phyloP scores from a whole-genome alignment of 129 eudicot genomes.

The Escallonia rubra region DNA sequence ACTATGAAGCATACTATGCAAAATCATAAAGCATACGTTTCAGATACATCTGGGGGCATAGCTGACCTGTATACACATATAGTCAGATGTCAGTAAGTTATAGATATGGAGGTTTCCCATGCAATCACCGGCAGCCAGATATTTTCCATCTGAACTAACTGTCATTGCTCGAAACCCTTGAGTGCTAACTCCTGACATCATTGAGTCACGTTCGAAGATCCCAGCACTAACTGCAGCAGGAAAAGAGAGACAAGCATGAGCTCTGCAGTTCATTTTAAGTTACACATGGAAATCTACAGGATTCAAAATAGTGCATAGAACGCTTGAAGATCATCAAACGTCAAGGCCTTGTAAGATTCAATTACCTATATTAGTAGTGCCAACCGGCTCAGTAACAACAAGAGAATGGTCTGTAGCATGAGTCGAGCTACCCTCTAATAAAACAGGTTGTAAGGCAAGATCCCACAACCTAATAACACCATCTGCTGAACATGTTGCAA shows the following conservation, averaged over 20 bases:
- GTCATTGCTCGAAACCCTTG: conserved; percentile 67
- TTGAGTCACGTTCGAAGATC: conserved; percentile 63
- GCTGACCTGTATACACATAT: conserved; percentile 55
- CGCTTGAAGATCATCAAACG: too few species aligned
- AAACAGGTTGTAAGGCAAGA: conserved; percentile 38
- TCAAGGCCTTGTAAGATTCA: conserved; percentile 6
- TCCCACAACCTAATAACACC: conserved; percentile 74
- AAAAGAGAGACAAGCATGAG: conserved; percentile 6
- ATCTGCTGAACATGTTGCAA: conserved; percentile 78
- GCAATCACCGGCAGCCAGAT: conserved; percentile 81
- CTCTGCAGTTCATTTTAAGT: neutral
- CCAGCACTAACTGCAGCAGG: conserved; percentile 53
- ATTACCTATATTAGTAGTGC: conserved; percentile 44
- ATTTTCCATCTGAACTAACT: conserved; percentile 71
- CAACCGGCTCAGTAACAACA: conserved; percentile 21
- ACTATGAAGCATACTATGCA: too few species aligned
- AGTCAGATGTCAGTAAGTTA: conserved; percentile 50
- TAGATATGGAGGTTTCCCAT: conserved; percentile 70
- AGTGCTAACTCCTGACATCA: conserved; percentile 35
- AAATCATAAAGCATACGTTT: too few species aligned
- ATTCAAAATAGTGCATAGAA: too few species aligned
- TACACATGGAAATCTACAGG: too few species aligned
- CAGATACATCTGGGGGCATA: neutral
- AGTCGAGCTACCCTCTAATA: conserved; percentile 15
- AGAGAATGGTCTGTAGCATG: conserved; percentile 18